Conservation (phyloP, 306 rosid species). For the Castanea sativa region DNA sequence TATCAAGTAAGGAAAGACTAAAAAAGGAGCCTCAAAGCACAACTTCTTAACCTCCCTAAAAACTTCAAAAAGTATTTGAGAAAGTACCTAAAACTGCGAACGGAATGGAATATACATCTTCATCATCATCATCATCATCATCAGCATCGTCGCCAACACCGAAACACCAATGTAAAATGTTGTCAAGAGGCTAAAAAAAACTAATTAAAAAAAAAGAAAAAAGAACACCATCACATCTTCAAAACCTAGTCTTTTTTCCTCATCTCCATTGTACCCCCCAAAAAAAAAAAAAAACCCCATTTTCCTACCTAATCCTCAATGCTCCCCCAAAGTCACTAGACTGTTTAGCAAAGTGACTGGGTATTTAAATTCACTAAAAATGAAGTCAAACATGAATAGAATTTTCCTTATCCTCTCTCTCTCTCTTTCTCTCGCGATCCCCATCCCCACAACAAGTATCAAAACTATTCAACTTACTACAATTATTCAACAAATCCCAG, state of each 20-base stretch:
- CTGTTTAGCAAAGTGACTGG: constrained; percentile 29
- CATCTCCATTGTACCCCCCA: constrained; percentile 42
- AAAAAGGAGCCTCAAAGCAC: constrained; percentile 49
- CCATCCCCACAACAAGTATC: constrained; percentile 39
- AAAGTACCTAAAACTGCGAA: constrained; percentile 40
- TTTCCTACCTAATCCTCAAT: not conserved
- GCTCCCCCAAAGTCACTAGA: not conserved
- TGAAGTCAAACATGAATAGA: constrained; percentile 29
- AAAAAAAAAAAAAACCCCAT: no score
- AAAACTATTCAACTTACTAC: constrained; percentile 24
- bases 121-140: not conserved
- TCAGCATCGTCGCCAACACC: not conserved
- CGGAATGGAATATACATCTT: constrained; percentile 64
- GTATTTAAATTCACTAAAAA: not conserved
- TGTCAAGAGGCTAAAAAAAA: constrained; percentile 52
- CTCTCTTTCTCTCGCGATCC: constrained; percentile 20
- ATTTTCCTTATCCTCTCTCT: constrained; percentile 37
- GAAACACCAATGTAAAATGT: constrained; percentile 24
- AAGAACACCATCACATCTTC: not conserved
- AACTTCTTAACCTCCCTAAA: constrained; percentile 42
- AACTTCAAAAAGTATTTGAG: constrained; percentile 42
- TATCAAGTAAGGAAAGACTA: constrained; percentile 30
- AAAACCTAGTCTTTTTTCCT: constrained; percentile 38
- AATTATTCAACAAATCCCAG: constrained; percentile 54
- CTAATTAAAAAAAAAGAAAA: not conserved